Base-by-base conservation (phyloP, 345 rosid genomes). In the Geranium rotundifolium region DNA sequence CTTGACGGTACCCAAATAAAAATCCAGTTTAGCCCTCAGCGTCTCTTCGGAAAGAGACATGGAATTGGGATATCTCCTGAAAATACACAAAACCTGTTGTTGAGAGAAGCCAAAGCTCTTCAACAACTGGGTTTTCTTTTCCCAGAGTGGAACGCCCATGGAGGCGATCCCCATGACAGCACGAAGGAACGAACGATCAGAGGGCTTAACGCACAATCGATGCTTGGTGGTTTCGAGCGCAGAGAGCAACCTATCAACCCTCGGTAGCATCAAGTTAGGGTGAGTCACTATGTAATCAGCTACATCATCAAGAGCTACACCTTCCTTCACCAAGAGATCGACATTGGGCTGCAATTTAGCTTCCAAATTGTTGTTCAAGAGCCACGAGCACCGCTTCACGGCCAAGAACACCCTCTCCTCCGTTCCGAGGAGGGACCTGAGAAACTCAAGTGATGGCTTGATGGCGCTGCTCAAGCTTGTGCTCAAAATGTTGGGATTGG, bases 91-190 rank as follows among this genome's bases (percentile, higher is more conserved):
- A 34, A 67, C 66, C 9, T 76, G 72, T 54, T 73, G 70, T 20
- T 67, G 60, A 16, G 57, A 69, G 70, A 72, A 76, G 1, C 80
- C 80, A 3, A 46, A 10, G 50, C 77, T 70, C 70, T 73, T 60
- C 19, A 73, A 17, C 10, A 70, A 0, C 17, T 67, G 68, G 6
- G 70, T 62, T 66, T 64, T 73, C 58, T 27, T 67, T 58, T 65
- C 61, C 72, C 69, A 58, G 17, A 65, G 64, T 1, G 57, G 7
- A 2, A 64, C 75, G 7, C n/a, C 58, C 60, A 67, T 29, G 0
- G 46, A 34, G 9, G 66, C 2, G 29, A 67, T 64, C 14, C 49
- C 69, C 19, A 56, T 29, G 12, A 73, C n/a, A 41, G 67, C 75
- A 29, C 57, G 63, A 5, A 67, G 2, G 60, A 73, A 76, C 17